A percentile compares a stretch with the other conserved stretches of the same genome.
Evolutionary conservation across 148 eudicot genomes (phyloP).

Genomic region (Selenicereus undatus): DNA sequence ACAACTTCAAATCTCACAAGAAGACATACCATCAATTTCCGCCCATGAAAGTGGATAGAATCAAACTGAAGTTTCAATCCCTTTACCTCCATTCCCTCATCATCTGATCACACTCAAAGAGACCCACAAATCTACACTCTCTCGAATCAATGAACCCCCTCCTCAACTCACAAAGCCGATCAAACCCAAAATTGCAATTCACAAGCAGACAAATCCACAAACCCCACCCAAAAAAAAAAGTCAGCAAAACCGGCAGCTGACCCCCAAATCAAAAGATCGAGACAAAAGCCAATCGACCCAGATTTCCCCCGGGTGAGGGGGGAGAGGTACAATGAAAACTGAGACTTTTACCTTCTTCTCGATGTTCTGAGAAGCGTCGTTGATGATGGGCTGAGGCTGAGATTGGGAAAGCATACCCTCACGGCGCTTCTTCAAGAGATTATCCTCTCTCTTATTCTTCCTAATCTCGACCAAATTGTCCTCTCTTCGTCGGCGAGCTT

Average conservation of each 20-base stretch:
- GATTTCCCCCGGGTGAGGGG: background rate
- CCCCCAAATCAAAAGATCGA: constrained; percentile 27
- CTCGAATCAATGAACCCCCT: no score
- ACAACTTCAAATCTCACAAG: background rate
- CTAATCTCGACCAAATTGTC: constrained; percentile 92
- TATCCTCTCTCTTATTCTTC: constrained; percentile 82
- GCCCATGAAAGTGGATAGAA: background rate
- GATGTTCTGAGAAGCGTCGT: constrained; percentile 53
- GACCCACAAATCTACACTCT: background rate
- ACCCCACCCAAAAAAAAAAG: background rate
- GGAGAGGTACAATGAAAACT: no score
- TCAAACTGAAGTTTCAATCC: background rate
- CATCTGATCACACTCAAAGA: constrained; percentile 5
- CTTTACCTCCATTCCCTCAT: background rate
- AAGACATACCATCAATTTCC: background rate
- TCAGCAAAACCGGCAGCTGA: constrained; percentile 3
- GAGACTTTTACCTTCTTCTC: constrained; percentile 49
- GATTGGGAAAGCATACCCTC: constrained; percentile 52
- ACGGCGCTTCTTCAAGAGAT: constrained; percentile 70
- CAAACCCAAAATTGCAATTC: constrained; percentile 7
- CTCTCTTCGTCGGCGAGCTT: constrained; percentile 87
- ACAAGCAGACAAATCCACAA: background rate
- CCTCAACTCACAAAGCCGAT: background rate
- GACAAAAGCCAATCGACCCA: background rate
- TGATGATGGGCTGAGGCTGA: constrained; percentile 32